Evolutionary conservation across 2,329 filamentous ascomycete species (phyloP).

Genomic region (Xylariaceae sp.): DNA sequence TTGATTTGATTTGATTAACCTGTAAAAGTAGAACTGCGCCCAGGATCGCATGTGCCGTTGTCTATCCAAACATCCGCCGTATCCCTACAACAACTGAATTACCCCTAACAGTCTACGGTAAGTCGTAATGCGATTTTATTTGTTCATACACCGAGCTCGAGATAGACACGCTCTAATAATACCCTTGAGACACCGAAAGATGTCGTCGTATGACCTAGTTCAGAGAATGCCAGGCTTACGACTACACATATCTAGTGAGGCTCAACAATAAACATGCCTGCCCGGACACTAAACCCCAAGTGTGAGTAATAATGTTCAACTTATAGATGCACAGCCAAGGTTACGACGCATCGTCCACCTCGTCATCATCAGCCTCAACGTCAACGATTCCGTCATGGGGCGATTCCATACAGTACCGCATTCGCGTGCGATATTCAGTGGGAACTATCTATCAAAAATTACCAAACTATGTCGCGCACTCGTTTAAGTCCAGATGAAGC

Average conservation of each 20-base stretch:
- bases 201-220: neutral
- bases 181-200: neutral
- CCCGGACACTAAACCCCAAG: neutral
- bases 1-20: neutral
- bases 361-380: constrained; percentile 20
- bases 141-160: neutral
- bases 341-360: constrained; percentile 11
- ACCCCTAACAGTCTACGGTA: no score
- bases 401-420: constrained; percentile 28
- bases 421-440: no score
- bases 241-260: neutral
- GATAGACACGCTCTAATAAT: neutral
- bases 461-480: no score
- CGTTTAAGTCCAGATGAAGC: no score
- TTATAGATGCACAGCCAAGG: constrained; percentile 11
- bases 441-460: no score
- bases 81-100: no score
- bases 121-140: no score
- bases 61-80: no score
- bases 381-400: constrained; percentile 9
- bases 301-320: constrained; percentile 6
- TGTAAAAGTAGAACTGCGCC: neutral
- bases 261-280: constrained; percentile 16
- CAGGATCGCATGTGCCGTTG: no score
- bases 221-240: neutral